Conservation (phyloP, 768 basidiomycete genomes). For the Termitomyces sp. region DNA sequence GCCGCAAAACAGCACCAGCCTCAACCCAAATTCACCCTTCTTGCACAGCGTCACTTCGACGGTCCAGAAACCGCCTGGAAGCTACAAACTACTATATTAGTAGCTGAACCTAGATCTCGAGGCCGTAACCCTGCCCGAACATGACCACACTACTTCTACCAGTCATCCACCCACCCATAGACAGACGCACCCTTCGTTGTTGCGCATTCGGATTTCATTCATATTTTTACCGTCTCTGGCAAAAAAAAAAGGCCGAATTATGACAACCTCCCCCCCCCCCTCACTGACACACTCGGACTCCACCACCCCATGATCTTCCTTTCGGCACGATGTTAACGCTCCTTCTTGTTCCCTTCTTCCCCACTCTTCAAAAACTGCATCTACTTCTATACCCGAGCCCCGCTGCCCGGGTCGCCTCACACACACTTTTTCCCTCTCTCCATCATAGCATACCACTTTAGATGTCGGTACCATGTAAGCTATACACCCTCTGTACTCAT, state of each 20-base stretch:
- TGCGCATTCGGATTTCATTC: constrained; percentile 4
- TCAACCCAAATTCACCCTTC: constrained; percentile 4
- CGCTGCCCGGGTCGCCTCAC: neutral
- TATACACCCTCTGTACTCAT: constrained; percentile 20
- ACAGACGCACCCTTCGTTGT: constrained; percentile 10
- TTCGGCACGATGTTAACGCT: constrained; percentile 11
- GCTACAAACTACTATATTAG: constrained; percentile 2
- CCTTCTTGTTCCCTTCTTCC: constrained; percentile 4
- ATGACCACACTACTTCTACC: constrained; percentile 24
- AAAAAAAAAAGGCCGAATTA: constrained; percentile 16
- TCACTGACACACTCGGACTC: constrained; percentile 13
- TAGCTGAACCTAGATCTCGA: constrained; percentile 30
- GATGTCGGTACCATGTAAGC: constrained; percentile 21
- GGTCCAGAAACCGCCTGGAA: constrained; percentile 5
- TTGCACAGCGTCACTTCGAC: constrained; percentile 21
- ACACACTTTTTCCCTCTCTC: constrained; percentile 5
- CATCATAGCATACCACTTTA: constrained; percentile 21
- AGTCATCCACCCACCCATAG: constrained; percentile 9
- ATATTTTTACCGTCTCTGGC: neutral
- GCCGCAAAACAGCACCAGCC: constrained; percentile 3
- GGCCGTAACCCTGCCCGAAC: constrained; percentile 43
- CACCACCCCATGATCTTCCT: constrained; percentile 7
- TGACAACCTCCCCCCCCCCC: constrained; percentile 11
- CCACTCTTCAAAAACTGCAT: constrained; percentile 6
- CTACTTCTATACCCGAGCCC: constrained; percentile 7